Evolutionary conservation across 352 stramenopile species (phyloP).

Genomic region (Pythium aquatile): DNA sequence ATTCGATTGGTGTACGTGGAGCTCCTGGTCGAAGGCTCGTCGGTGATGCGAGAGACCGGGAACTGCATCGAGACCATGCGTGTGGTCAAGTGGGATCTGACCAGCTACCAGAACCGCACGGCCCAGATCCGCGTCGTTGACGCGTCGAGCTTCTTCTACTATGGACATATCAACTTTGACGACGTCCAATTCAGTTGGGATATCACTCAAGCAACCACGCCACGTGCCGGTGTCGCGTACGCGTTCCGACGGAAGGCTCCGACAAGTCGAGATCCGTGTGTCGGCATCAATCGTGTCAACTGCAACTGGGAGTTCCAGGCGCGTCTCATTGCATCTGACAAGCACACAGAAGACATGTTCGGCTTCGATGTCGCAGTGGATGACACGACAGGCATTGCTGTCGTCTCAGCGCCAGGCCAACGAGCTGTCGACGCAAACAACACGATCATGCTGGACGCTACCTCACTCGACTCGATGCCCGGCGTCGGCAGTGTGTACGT

Average conservation of each 20-base stretch:
- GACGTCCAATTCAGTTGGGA: conserved; percentile 94
- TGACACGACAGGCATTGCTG: conserved; percentile 71
- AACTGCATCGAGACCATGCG: conserved; percentile 91
- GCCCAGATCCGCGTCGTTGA: conserved; percentile 95
- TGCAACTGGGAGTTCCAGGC: conserved; percentile 91
- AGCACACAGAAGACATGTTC: conserved; percentile 82
- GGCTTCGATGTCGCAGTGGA: conserved; percentile 87
- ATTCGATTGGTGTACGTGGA: conserved; percentile 91
- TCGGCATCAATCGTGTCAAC: conserved; percentile 54
- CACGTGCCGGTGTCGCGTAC: conserved; percentile 76
- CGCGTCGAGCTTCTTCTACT: conserved; percentile 71
- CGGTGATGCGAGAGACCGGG: conserved; percentile 85
- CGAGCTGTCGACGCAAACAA: conserved; percentile 86
- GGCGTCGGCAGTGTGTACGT: conserved; percentile 68
- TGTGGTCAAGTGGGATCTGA: conserved; percentile 87
- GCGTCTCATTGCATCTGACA: conserved; percentile 88
- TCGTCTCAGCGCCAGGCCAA: conserved; percentile 77
- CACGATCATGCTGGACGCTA: conserved; percentile 39
- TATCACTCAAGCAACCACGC: conserved; percentile 55
- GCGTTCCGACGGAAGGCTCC: conserved; percentile 71
- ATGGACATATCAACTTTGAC: conserved; percentile 97
- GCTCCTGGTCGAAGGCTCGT: conserved; percentile 91
- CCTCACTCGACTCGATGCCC: conserved; percentile 30
- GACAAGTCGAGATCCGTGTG: conserved; percentile 47
- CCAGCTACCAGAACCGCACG: conserved; percentile 68